Conservation (phyloP, 441 rosid species). For the Populus hybrid region DNA sequence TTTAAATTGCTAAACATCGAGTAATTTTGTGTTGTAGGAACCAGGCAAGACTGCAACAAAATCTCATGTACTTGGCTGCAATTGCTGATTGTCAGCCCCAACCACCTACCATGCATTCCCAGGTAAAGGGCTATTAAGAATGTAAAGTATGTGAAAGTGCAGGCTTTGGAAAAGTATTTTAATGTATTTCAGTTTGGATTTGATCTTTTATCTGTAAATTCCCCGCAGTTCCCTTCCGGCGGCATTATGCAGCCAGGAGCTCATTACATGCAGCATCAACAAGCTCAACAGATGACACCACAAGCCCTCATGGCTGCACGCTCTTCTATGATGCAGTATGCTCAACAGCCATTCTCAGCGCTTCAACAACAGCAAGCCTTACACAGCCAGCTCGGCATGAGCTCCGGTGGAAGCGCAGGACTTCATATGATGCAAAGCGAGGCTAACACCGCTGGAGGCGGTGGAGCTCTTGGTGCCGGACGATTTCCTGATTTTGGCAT, state of each 20-base stretch:
- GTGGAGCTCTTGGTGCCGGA: slow-evolving; percentile 48
- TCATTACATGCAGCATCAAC: slow-evolving; percentile 88
- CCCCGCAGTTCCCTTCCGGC: slow-evolving; percentile 57
- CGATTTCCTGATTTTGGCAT: slow-evolving; percentile 83
- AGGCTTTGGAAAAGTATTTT: not conserved
- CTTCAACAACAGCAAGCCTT: slow-evolving; percentile 81
- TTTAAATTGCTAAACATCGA: not conserved
- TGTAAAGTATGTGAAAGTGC: not conserved
- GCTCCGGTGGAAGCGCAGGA: slow-evolving; percentile 71
- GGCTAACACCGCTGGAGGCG: slow-evolving; percentile 46
- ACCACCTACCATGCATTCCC: slow-evolving; percentile 76
- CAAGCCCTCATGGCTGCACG: slow-evolving; percentile 91
- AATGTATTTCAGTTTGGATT: not conserved
- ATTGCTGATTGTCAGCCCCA: slow-evolving; percentile 98
- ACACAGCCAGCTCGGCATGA: slow-evolving; percentile 91
- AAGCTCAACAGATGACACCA: slow-evolving; percentile 82
- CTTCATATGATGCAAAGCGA: slow-evolving; percentile 88
- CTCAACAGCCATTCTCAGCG: slow-evolving; percentile 73
- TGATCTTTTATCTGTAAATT: not conserved
- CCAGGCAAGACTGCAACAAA: slow-evolving; percentile 93
- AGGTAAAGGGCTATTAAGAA: slow-evolving; percentile 40
- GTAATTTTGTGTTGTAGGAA: slow-evolving; percentile 46
- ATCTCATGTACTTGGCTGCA: slow-evolving; percentile 97
- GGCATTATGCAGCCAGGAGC: slow-evolving; percentile 75
- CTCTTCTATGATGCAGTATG: slow-evolving; percentile 73